Conservation (phyloP, 164 flowering plant genomes). For the Dillenia suffruticosa region DNA sequence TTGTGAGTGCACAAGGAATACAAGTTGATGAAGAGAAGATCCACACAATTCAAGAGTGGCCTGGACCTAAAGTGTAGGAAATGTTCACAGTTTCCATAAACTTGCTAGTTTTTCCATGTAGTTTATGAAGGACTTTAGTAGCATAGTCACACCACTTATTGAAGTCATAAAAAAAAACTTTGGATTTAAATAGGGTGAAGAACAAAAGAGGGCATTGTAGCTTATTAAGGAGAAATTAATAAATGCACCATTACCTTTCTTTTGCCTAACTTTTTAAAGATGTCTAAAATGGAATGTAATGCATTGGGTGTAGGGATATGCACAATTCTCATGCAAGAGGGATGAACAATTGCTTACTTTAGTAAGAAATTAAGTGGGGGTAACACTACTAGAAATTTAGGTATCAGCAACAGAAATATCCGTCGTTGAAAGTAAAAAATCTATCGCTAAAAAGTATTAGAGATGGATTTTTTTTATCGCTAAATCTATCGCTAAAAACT, state of each 20-base stretch:
- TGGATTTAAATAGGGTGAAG: background rate
- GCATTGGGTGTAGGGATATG: background rate
- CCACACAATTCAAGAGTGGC: background rate
- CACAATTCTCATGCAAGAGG: background rate
- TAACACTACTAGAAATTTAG: no score
- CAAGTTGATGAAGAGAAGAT: background rate
- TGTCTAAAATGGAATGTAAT: background rate
- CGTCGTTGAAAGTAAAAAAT: no score
- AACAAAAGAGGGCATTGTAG: background rate
- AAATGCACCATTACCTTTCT: background rate
- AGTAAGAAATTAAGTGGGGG: background rate
- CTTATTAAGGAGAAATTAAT: background rate
- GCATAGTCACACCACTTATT: background rate
- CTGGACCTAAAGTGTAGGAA: background rate
- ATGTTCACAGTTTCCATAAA: constrained; percentile 1
- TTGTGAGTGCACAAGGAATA: background rate
- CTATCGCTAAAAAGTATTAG: no score
- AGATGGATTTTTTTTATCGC: no score
- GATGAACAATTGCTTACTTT: background rate
- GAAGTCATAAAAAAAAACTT: background rate
- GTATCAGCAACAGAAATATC: no score
- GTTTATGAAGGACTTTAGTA: background rate
- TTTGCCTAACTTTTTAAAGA: background rate
- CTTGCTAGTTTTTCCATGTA: no score
- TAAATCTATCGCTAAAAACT: no score